Base-by-base conservation (phyloP, 2,329 filamentous ascomycete genomes). In the Monosporascus sp. region DNA sequence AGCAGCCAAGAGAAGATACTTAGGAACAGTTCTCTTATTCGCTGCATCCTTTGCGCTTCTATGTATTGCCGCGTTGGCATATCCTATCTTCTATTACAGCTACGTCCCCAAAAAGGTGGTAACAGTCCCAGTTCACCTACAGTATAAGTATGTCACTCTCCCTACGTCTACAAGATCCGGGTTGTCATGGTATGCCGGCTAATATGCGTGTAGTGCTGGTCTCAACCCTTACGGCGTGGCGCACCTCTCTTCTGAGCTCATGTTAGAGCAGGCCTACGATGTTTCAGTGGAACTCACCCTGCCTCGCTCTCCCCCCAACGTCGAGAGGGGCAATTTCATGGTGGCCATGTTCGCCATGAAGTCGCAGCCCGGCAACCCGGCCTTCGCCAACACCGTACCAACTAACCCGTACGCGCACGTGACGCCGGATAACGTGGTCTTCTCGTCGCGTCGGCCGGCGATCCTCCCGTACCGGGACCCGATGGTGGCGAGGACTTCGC, bases 301-400 rank as follows among this genome's bases (percentile, higher is more conserved):
- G 58, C 94, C 94, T 18, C 85, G 87, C 41, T 94, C 90, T 2
- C 85, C 84, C 0, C 72, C 78, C 2, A 99, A 99, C 64, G 72
- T 88, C 22, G 81, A 80, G 2, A 81, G 82, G 15, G 94, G 94
- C 28, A 97, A 97, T 73, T 97, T 97, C 77, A 99, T 99, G 94
- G 75, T 97, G 18, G 86, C 89, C 47, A 74, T 96, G 17, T 81
- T 84, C 55, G 80, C 96, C 50, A 78, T 89, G 49, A 78, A 78
- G 26, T 72, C 73, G 24, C 69, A 71, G 24, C 70, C 72, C 8
- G 68, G 63, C 4, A 69, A 66, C 52, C 56, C 66, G 9, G 50
- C 63, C 60, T 28, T 67, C 61, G 28, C 61, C 63, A 37, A 62
- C 54, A 57, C 63, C 38, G 44, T 53, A 41, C 50, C 59, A 50